phyloP scores from a whole-genome alignment of 169 alveolate species.

The Cyclospora cayetanensis region DNA sequence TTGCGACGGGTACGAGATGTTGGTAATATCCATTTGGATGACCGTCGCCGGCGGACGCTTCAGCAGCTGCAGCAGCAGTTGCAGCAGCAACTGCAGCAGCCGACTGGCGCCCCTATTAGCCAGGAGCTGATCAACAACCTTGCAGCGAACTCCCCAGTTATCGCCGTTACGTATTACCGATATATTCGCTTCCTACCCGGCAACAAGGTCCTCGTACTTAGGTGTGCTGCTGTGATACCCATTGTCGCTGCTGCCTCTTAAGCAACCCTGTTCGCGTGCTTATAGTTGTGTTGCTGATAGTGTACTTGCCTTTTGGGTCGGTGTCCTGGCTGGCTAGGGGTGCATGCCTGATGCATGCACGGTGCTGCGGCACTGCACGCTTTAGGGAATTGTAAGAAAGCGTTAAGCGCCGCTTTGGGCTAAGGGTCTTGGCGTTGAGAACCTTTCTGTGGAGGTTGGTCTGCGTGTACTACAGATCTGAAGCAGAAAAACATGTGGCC shows the following conservation, averaged over 20 bases:
- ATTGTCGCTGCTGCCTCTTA: not conserved
- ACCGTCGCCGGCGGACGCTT: slow-evolving; percentile 23
- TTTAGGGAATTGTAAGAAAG: too few species aligned
- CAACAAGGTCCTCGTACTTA: not conserved
- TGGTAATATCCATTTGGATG: slow-evolving; percentile 35
- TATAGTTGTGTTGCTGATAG: not conserved
- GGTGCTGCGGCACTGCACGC: not conserved
- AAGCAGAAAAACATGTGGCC: slow-evolving; percentile 46
- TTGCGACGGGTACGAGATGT: slow-evolving; percentile 45
- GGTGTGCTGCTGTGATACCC: not conserved
- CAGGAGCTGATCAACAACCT: slow-evolving; percentile 36
- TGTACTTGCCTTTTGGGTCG: not conserved
- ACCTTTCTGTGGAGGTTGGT: not conserved
- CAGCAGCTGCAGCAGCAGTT: slow-evolving; percentile 57
- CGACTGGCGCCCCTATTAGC: slow-evolving; percentile 10
- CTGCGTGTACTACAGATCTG: not conserved
- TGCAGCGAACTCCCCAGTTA: slow-evolving; percentile 34
- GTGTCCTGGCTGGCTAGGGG: not conserved
- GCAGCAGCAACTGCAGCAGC: slow-evolving; percentile 28
- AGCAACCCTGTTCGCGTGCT: too few species aligned
- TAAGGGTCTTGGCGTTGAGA: not conserved
- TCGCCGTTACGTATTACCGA: slow-evolving; percentile 48
- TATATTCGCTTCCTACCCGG: slow-evolving; percentile 50
- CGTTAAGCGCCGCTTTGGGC: not conserved
- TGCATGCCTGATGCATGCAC: not conserved